Percentiles rank a stretch among this genome's conserved stretches.
Evolutionary conservation across 176 grass and related monocot species (phyloP).

Genomic region (barley (Hordeum vulgare)): MorexV3_pseudomolecules_assembly NC_058520.1:530827586-530828085

Average conservation of each 20-base stretch:
- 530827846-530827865: background rate
- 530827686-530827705: too few relatives aligned
- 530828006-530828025: conserved; percentile 21
- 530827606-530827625: conserved; percentile 63
- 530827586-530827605: conserved; percentile 73
- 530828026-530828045: background rate
- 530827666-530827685: conserved; percentile 68
- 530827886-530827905: background rate
- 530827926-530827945: background rate
- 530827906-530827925: background rate
- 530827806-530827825: conserved; percentile 79
- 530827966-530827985: conserved; percentile 4
- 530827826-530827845: conserved; percentile 40
- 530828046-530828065: conserved; percentile 35
- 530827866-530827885: conserved; percentile 10
- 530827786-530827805: conserved; percentile 69
- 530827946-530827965: conserved; percentile 5
- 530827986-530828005: conserved; percentile 1
- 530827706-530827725: too few relatives aligned
- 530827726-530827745: background rate
- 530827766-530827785: conserved; percentile 34
- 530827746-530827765: conserved; percentile 28
- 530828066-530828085: background rate
- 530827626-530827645: conserved; percentile 46
- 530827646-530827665: conserved; percentile 83